phyloP scores from a whole-genome alignment of 2,329 filamentous ascomycete species.

The Botryotinia narcissicola region DNA sequence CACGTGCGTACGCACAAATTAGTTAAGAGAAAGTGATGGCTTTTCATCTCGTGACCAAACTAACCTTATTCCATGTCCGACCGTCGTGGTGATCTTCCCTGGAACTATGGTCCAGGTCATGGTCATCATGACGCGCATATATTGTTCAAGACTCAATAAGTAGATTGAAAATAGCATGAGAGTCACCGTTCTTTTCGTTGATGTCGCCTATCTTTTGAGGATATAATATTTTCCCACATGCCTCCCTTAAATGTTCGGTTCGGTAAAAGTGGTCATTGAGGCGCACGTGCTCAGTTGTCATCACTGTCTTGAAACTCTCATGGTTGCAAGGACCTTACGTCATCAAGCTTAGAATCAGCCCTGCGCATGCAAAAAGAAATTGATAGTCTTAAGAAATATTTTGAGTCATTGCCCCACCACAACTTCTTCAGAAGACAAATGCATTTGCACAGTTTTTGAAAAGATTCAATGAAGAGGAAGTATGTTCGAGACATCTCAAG shows the following conservation, averaged over 20 bases:
- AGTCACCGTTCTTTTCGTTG: background rate
- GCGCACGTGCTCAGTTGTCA: background rate
- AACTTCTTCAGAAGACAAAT: conserved; percentile 10
- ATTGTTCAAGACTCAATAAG: background rate
- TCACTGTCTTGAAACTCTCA: background rate
- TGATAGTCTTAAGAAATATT: conserved; percentile 9
- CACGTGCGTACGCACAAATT: background rate
- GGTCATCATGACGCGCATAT: background rate
- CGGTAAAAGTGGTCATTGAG: background rate
- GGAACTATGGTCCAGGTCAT: background rate
- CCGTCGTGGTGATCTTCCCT: background rate
- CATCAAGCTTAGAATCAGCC: background rate
- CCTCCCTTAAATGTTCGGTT: background rate
- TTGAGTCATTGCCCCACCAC: conserved; percentile 16
- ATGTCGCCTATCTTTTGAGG: background rate
- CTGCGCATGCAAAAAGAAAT: conserved; percentile 1
- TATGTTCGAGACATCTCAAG: conserved; percentile 29
- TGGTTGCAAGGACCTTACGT: background rate
- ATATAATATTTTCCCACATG: background rate
- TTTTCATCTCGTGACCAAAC: background rate
- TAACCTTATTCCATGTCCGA: background rate
- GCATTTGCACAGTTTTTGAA: conserved; percentile 5
- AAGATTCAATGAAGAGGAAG: conserved; percentile 22
- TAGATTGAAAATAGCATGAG: background rate
- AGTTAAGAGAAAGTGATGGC: background rate